Base-by-base conservation (phyloP, 345 rosid genomes). In the Aethionema arabicum region DNA sequence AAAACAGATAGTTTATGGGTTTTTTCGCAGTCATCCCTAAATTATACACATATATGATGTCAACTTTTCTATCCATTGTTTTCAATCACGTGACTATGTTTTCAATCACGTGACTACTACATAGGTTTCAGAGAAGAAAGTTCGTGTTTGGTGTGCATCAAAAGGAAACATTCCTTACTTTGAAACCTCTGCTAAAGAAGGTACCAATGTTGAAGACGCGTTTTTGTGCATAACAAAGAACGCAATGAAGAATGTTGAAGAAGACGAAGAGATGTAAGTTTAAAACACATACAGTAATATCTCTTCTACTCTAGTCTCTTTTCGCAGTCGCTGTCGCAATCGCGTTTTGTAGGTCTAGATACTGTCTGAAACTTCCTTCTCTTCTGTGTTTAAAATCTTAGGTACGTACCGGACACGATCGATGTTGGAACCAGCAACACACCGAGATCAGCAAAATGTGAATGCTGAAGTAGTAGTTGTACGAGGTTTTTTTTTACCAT, bases 151-250 rank as follows among this genome's bases (percentile, higher is more conserved):
- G 95, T 88, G 96, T 76, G 95, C 95, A 59, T 85, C 95, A 5
- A 91, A 86, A 74, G 96, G 95, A 49, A 88, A 86, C 77, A 86
- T 91, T 42, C 91, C 96, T 0, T 91, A 91, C 72, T 91, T 86
- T 59, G 96, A 91, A 75, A 91, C 98, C 39, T 88, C 96, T 35
- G 96, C 96, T 13, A 91, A 88, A 67, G 98, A 88, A 78, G 98
- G 98, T 45, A 79, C 82, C 70, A 88, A 91, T 62, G 98, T 91
- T 12, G 98, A 91, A 43, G 95, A 82, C 59, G 96, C 92, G 31
- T 91, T 91, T 76, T 68, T 83, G 55, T 84, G 92, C 68, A 86
- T 91, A 77, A 90, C 98, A 29, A 86, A 82, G 76, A 73, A 91
- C 61, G 96, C 96, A 21, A 85, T 91, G 43, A 88, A 84, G 76